Base-by-base conservation (phyloP, 2,329 filamentous ascomycete species). In the Colletotrichum sp. region DNA sequence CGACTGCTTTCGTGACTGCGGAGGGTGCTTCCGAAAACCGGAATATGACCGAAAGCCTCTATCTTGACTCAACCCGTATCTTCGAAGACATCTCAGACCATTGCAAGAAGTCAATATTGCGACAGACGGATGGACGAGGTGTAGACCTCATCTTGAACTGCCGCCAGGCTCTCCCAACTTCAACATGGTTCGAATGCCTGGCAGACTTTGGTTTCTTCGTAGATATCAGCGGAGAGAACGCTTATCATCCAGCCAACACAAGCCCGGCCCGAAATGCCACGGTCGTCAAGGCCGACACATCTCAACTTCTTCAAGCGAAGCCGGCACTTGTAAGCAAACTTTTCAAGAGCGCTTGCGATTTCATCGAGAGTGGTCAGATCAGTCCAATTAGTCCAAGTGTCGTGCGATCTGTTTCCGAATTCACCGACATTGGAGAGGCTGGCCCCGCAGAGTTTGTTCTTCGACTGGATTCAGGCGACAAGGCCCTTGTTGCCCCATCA, bases 151-250 rank as follows among this genome's bases (percentile, higher is more conserved):
- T 83, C 16, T 26, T 84, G 2, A 85, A 82, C 66, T 83, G 80
- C 4, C 80, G 81, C 8, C 75, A 80, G 1, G n/a, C 10, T 9
- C 10, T 26, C 18, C 16, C 66, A 5, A 65, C 74, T 5, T 69
- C 76, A 69, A 12, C 74, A 79, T 6, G 80, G 81, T 1, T 83
- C 77, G 80, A 79, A 7, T 82, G 81, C 69, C 69, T 85, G 10
- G 80, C 83, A 7, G 77, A 73, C 0, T 82, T 81, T 52, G 84
- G 84, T 1, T 73, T 77, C 2, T 84, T 86, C 44, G 49, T 86
- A 0, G 83, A 86, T 44, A 78, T 85, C 28, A 80, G 80, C 12
- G 80, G 79, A 55, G 1, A 21, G 10, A 39, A 24, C 6, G 34
- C 5, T 12, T 60, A 32, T 77, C 76, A 16, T 80, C 82, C 63